Evolutionary conservation across 257 asterid genomes (phyloP).

Genomic region (Solanum verrucosum): DNA sequence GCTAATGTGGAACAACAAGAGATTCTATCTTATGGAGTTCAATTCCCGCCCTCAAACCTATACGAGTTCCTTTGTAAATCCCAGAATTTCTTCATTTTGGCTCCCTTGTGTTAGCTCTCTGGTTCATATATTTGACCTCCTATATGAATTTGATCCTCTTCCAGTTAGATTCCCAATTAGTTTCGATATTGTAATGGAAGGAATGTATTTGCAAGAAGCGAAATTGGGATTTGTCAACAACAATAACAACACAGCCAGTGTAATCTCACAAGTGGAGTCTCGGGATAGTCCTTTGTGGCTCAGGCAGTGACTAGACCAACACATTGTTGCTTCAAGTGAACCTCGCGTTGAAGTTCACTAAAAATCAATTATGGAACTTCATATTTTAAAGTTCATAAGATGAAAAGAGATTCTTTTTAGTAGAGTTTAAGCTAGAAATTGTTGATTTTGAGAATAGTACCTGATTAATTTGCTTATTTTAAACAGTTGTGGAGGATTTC

Average conservation of each 20-base stretch:
- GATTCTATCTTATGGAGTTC: background rate
- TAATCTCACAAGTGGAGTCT: background rate
- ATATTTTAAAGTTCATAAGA: background rate
- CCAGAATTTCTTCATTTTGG: background rate
- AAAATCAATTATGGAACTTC: background rate
- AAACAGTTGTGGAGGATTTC: conserved; percentile 78
- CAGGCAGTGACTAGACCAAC: background rate
- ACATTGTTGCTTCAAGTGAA: background rate
- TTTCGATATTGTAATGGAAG: background rate
- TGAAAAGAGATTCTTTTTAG: background rate
- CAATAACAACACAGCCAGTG: background rate
- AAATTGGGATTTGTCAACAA: background rate
- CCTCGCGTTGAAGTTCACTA: background rate
- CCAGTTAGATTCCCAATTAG: background rate
- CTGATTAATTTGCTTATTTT: background rate
- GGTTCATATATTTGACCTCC: background rate
- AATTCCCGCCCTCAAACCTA: background rate
- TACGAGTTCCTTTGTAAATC: background rate
- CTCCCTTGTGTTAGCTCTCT: background rate
- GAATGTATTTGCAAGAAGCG: background rate
- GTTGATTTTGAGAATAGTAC: background rate
- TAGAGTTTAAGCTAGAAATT: background rate
- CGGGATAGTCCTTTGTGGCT: background rate
- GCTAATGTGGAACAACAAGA: background rate
- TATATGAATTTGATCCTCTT: background rate